These are phyloP conservation scores for Saccharomyces hybrid DNA, from an alignment of 1,139 yeast genomes.

Conservation along the genomic window DNA sequence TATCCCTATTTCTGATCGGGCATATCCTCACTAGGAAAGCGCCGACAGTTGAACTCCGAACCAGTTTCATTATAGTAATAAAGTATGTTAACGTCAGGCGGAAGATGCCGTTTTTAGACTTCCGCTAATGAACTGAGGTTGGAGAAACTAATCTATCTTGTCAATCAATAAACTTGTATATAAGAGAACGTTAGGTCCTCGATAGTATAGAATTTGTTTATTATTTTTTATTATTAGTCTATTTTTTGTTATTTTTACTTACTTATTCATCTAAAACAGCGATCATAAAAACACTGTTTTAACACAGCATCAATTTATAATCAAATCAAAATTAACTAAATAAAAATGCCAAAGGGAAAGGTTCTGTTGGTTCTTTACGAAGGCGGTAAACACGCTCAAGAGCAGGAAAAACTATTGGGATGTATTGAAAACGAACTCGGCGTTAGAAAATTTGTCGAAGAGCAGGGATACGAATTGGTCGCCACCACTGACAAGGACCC, in stretches of 20 bases:
- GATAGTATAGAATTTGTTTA: too few relatives aligned
- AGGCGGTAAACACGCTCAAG: conserved; percentile 50
- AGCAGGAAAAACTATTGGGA: conserved; percentile 58
- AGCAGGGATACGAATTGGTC: conserved; percentile 59
- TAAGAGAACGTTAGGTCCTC: too few relatives aligned
- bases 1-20: not conserved
- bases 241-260: too few relatives aligned
- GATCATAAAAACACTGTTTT: too few relatives aligned
- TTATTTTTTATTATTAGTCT: too few relatives aligned
- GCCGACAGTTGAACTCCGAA: not conserved
- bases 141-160: not conserved
- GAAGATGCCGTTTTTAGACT: not conserved
- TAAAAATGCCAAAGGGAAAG: conserved; percentile 23
- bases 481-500: conserved; percentile 68
- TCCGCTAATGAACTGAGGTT: not conserved
- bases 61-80: not conserved
- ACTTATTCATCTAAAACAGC: too few relatives aligned
- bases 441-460: conserved; percentile 54
- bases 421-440: conserved; percentile 74
- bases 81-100: not conserved
- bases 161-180: not conserved
- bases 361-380: conserved; percentile 50
- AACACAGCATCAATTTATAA: too few relatives aligned
- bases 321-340: too few relatives aligned
- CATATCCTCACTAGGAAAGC: not conserved